These are phyloP conservation scores for Eremothecium cymbalariae DNA, from an alignment of 1,139 yeast genomes.

Conservation along the genomic window DNA sequence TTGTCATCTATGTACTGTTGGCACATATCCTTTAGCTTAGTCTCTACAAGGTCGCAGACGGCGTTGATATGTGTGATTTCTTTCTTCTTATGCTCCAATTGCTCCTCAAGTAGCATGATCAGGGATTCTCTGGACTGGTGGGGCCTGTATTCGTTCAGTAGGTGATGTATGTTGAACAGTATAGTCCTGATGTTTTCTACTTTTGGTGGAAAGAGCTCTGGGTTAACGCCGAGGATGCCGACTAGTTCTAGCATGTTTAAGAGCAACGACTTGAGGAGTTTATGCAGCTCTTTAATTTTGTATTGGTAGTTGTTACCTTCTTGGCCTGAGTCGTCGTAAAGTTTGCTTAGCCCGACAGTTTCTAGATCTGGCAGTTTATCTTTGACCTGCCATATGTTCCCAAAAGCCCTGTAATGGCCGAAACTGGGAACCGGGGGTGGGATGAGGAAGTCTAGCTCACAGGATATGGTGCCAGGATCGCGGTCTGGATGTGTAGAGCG, in stretches of 20 bases:
- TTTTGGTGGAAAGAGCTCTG: constrained; percentile 54
- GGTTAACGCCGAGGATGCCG: constrained; percentile 64
- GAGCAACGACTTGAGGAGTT: constrained; percentile 58
- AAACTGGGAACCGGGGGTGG: constrained; percentile 63
- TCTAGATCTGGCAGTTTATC: constrained; percentile 61
- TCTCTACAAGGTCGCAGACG: constrained; percentile 40
- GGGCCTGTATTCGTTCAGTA: constrained; percentile 77
- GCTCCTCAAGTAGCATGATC: constrained; percentile 59
- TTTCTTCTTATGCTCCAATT: constrained; percentile 44
- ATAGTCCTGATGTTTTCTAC: constrained; percentile 65
- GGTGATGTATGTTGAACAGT: constrained; percentile 76
- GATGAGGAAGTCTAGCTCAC: constrained; percentile 42
- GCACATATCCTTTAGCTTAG: constrained; percentile 33
- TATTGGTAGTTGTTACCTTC: constrained; percentile 36
- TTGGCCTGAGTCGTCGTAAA: constrained; percentile 37
- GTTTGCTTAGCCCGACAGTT: constrained; percentile 60
- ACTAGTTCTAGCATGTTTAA: constrained; percentile 66
- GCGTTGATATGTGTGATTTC: constrained; percentile 48
- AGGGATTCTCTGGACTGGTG: constrained; percentile 82
- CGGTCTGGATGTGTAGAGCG: constrained; percentile 13
- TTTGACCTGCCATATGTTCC: constrained; percentile 66
- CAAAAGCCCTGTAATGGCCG: constrained; percentile 66
- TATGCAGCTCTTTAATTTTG: constrained; percentile 60
- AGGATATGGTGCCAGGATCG: constrained; percentile 14
- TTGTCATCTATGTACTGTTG: constrained; percentile 9